phyloP scores from a whole-genome alignment of 139 green algal species.

The Picochlorum costavermella region DNA sequence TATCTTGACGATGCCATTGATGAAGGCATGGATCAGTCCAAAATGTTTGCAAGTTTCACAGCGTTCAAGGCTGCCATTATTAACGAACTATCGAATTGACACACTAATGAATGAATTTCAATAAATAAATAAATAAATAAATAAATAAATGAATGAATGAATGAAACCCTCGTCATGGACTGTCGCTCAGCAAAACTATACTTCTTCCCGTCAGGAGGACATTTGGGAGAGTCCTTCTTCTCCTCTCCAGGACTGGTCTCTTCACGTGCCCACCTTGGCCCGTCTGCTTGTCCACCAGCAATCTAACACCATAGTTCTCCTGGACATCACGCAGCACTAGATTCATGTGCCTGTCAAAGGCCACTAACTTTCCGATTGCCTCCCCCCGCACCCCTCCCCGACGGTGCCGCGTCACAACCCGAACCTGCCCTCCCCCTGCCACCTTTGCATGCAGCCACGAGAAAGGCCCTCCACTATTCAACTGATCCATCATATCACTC shows the following conservation, averaged over 20 bases:
- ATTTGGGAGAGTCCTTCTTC: conserved; percentile 45
- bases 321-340: conserved; percentile 58
- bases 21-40: too few relatives aligned
- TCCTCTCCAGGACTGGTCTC: conserved; percentile 42
- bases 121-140: background rate
- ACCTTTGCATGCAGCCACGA: conserved; percentile 26
- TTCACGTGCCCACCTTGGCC: conserved; percentile 18
- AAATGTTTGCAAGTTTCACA: too few relatives aligned
- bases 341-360: conserved; percentile 68
- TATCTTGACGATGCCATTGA: too few relatives aligned
- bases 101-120: too few relatives aligned
- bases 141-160: background rate
- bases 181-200: conserved; percentile 41
- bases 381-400: conserved; percentile 44
- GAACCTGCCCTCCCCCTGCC: conserved; percentile 20
- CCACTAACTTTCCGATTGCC: conserved; percentile 37
- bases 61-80: too few relatives aligned
- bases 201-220: conserved; percentile 60
- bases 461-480: conserved; percentile 33
- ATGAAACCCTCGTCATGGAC: background rate
- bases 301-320: conserved; percentile 61
- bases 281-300: conserved; percentile 23
- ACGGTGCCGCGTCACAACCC: conserved; percentile 58
- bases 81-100: too few relatives aligned
- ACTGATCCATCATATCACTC: conserved; percentile 19